Conservation (phyloP, 495 filamentous ascomycete genomes). For the Sabuloglossum arenarium region DNA sequence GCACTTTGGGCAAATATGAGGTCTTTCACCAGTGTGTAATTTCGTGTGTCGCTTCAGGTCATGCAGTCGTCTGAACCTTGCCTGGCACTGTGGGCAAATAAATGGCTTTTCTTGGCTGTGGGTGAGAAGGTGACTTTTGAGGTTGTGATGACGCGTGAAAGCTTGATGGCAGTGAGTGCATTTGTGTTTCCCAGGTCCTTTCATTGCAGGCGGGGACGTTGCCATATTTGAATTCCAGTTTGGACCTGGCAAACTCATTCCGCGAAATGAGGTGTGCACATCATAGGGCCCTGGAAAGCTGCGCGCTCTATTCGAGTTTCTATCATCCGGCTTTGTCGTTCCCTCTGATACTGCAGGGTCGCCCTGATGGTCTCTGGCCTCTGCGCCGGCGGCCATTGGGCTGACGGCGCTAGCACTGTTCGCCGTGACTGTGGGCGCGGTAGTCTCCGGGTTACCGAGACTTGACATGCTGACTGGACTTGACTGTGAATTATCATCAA, state of each 20-base stretch:
- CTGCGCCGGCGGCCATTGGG: not conserved
- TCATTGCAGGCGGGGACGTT: conserved; percentile 45
- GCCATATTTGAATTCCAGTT: conserved; percentile 37
- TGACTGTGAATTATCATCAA: conserved; percentile 7
- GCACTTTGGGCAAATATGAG: conserved; percentile 85
- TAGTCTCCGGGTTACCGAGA: conserved; percentile 8
- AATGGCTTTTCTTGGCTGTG: conserved; percentile 98
- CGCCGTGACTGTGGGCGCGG: conserved; percentile 5
- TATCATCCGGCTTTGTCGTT: not conserved
- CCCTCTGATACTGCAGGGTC: not conserved
- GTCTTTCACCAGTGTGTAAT: conserved; percentile 88
- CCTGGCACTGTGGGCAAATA: conserved; percentile 69
- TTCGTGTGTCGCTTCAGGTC: conserved; percentile 94
- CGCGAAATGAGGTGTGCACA: conserved; percentile 20
- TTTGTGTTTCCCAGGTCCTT: conserved; percentile 50
- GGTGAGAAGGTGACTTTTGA: conserved; percentile 96
- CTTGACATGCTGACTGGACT: conserved; percentile 15
- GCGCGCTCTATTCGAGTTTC: not conserved
- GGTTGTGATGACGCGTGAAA: conserved; percentile 93
- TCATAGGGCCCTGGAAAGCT: not conserved
- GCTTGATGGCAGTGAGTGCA: conserved; percentile 91
- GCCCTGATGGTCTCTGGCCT: not conserved
- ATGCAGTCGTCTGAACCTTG: conserved; percentile 79
- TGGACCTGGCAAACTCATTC: conserved; percentile 57
- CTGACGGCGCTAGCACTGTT: not conserved